Percentiles rank a stretch among this genome's conserved stretches.
phyloP scores from a whole-genome alignment of 1,139 yeast species.

The Candida freyschussii region DNA sequence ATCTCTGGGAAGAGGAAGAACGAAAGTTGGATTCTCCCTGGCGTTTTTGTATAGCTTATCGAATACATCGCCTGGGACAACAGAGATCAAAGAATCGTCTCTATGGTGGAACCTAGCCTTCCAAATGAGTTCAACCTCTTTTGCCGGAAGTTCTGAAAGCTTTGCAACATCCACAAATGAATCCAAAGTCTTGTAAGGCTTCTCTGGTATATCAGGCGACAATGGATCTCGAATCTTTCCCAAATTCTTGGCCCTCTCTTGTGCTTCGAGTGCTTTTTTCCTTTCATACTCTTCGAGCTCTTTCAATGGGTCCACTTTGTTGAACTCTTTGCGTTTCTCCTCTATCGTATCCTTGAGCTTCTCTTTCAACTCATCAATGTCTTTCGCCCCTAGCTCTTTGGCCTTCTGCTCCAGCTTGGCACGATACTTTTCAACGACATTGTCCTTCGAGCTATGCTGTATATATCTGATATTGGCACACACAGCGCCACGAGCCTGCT shows the following conservation, averaged over 20 bases:
- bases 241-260: conserved; percentile 18
- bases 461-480: conserved; percentile 15
- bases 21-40: conserved; percentile 67
- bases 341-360: conserved; percentile 60
- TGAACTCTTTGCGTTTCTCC: conserved; percentile 49
- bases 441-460: conserved; percentile 12
- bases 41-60: conserved; percentile 62
- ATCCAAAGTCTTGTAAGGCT: conserved; percentile 66
- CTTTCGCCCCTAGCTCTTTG: conserved; percentile 38
- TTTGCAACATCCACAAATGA: conserved; percentile 71
- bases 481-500: conserved; percentile 17
- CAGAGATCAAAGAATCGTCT: conserved; percentile 61
- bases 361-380: conserved; percentile 59
- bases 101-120: conserved; percentile 72
- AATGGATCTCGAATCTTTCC: conserved; percentile 40
- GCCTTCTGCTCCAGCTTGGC: conserved; percentile 48
- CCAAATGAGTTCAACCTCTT: conserved; percentile 84
- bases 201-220: conserved; percentile 39
- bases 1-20: conserved; percentile 62
- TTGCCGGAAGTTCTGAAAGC: conserved; percentile 46
- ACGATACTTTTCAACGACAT: conserved; percentile 17
- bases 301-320: conserved; percentile 63
- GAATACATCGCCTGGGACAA: conserved; percentile 51
- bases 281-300: conserved; percentile 59
- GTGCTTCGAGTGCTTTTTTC: conserved; percentile 29